Base-by-base conservation (phyloP, 2,329 filamentous ascomycete genomes). In the Tolypocladium tundrense region DNA sequence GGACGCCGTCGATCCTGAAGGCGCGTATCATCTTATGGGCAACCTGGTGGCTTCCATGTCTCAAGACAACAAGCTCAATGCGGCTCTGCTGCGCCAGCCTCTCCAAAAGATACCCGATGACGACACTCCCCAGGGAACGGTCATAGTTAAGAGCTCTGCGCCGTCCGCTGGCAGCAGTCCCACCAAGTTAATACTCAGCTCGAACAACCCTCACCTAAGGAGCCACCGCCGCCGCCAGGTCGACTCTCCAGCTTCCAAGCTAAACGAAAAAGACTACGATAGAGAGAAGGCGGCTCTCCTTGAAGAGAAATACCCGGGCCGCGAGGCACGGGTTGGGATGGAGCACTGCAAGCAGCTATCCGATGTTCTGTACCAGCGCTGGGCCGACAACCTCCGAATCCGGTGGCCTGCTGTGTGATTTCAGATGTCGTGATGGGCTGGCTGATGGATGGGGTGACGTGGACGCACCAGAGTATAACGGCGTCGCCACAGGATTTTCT, bases 301-400 rank as follows among this genome's bases (percentile, higher is more conserved):
- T 11, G 77, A 81, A 63, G 72, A 77, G 19, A 82, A 78, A 64
- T 83, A 81, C 57, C 82, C 82, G 1, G 81, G 81, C 1, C 77
- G 79, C 43, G 75, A 80, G 56, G 68, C 80, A 2, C 73, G 74
- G 53, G 81, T 85, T 1, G 93, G 91, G 2, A 93, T 97, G 90
- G 92, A 97, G 72, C 93, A 97, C 73, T 89, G 88, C 63, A 90
- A 91, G 68, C 85, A 96, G 69, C 79, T 97, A 42, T 90, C 90
- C 1, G 91, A 97, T 70, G 90, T 96, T 24, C 81, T 99, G 24
- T 97, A 97, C 73, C 85, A 87, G 19, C 84, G 93, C 50, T 99
- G 94, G 94, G 85, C 87, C 3, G 90, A 95, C 59, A 91, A 91
- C 1, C 76, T 97, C 65, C 85, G 86, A 62, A 80, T 83, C 57